phyloP scores from a whole-genome alignment of 2,329 filamentous ascomycete species.

The Tolypocladium paradoxum region DNA sequence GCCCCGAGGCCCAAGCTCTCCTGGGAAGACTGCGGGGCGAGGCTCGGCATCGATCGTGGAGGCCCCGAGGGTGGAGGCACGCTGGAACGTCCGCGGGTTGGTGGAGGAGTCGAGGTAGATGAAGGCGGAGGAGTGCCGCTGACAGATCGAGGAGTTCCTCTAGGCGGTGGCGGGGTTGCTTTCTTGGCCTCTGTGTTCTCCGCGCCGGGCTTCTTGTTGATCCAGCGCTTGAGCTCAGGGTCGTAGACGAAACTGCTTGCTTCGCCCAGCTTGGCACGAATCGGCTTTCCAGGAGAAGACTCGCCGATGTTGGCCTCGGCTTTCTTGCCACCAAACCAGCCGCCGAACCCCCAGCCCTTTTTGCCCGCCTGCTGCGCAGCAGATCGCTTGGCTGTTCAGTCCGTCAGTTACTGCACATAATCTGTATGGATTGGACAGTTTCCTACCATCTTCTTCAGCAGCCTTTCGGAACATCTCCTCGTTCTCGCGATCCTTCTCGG shows the following conservation, averaged over 20 bases:
- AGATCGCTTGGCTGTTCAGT: slow-evolving; percentile 46
- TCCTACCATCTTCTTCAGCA: slow-evolving; percentile 62
- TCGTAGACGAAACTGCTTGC: slow-evolving; percentile 90
- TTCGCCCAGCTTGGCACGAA: slow-evolving; percentile 88
- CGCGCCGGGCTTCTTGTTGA: slow-evolving; percentile 83
- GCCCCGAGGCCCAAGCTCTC: slow-evolving; percentile 24
- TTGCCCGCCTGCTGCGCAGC: slow-evolving; percentile 36
- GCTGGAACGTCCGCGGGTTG: slow-evolving; percentile 16
- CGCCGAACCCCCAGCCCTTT: slow-evolving; percentile 69
- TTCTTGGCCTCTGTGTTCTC: slow-evolving; percentile 48
- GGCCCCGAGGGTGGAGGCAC: slow-evolving; percentile 20
- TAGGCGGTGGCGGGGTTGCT: slow-evolving; percentile 72
- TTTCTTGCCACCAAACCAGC: slow-evolving; percentile 72
- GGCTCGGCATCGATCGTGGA: slow-evolving; percentile 5
- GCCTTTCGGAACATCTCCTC: slow-evolving; percentile 78
- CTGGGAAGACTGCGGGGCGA: slow-evolving; percentile 13
- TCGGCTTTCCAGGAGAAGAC: slow-evolving; percentile 49
- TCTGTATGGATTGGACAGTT: background rate
- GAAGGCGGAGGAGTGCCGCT: slow-evolving; percentile 40
- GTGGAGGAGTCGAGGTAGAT: slow-evolving; percentile 20
- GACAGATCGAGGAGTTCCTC: slow-evolving; percentile 42
- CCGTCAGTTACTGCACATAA: slow-evolving; percentile 7
- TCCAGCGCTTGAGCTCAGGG: slow-evolving; percentile 91
- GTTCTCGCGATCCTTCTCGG: slow-evolving; percentile 65
- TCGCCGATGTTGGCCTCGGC: slow-evolving; percentile 24